Evolutionary conservation across 2,329 filamentous ascomycete species (phyloP), one percentile per base, ranked within the genome.

Genomic region (Dactylellina cionopaga): DNA sequence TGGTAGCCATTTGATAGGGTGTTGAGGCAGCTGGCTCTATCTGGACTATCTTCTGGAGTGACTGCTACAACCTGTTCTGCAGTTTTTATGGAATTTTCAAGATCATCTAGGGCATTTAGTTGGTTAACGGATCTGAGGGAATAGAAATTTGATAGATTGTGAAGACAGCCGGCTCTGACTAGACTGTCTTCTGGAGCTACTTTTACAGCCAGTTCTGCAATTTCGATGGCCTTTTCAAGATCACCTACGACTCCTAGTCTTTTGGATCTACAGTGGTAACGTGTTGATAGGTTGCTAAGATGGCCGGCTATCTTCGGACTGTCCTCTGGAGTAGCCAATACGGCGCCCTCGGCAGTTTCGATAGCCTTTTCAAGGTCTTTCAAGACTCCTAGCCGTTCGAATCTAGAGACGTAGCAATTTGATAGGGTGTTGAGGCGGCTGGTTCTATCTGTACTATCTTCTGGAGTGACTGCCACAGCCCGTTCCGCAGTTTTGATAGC

Each of bases 351-450:
- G 1, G 25, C 15, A 13, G 15, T 15, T 15, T 46, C 7, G 1
- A 54, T 37, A 22, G 59, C 59, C 11, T 46, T 54, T 13, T 46
- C 47, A 1, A 64, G 27, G 13, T 54, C 47, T 54, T 52, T 46
- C 5, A 13, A n/a, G 1, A 37, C 37, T 22, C 37, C n/a, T 37
- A 15, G 9, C 13, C 9, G n/a, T 1, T 41, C 10, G 33, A 29
- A 51, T 24, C 31, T 11, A 10, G 22, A 10, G 22, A 4, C 15
- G 33, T 62, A 63, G 7, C 29, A 9, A 24, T 5, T 24, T 19
- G 46, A 44, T 2, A 63, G 17, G 6, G 2, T 39, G 19, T 41
- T 52, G 5, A 56, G 25, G 27, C 37, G 27, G n/a, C 13, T 17
- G 3, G 19, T 9, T n/a, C 10, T 5, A 51, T 10, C 13, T 13